These are phyloP conservation scores for Alternaria brassicicola DNA, from an alignment of 2,329 filamentous ascomycete genomes.

Conservation along the genomic window DNA sequence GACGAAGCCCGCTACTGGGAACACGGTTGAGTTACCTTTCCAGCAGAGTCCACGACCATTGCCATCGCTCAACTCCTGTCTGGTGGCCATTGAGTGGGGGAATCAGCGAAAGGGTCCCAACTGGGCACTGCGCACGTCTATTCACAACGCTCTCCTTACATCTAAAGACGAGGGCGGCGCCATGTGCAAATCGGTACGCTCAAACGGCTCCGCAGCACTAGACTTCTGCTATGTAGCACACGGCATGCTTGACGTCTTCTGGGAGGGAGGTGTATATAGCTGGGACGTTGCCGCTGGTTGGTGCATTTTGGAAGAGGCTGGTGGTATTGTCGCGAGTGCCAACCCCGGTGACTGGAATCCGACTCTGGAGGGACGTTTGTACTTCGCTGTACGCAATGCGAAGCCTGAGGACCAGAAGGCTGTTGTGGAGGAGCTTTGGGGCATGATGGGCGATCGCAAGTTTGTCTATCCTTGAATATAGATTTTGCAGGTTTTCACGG, in stretches of 20 bases:
- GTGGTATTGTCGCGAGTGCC: slow-evolving; percentile 44
- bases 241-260: slow-evolving; percentile 44
- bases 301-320: slow-evolving; percentile 48
- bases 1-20: slow-evolving; percentile 25
- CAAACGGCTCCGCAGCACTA: slow-evolving; percentile 45
- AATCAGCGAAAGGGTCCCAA: slow-evolving; percentile 46
- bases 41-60: slow-evolving; percentile 36
- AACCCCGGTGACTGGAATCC: slow-evolving; percentile 48
- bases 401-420: slow-evolving; percentile 38
- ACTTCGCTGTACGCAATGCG: slow-evolving; percentile 44
- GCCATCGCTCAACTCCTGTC: slow-evolving; percentile 37
- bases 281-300: slow-evolving; percentile 50
- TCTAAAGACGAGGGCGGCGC: slow-evolving; percentile 36
- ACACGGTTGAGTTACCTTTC: slow-evolving; percentile 36
- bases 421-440: slow-evolving; percentile 46
- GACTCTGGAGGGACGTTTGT: slow-evolving; percentile 41
- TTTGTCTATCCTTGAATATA: slow-evolving; percentile 30
- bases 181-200: slow-evolving; percentile 44
- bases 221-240: slow-evolving; percentile 50
- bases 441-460: slow-evolving; percentile 41
- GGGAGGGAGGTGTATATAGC: slow-evolving; percentile 46
- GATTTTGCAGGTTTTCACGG: background rate
- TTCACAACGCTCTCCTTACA: slow-evolving; percentile 40
- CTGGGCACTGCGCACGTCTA: slow-evolving; percentile 43
- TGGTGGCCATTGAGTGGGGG: slow-evolving; percentile 48